Conservation (phyloP, 139 green algal genomes). For the Raphidocelis subcapitata region DNA sequence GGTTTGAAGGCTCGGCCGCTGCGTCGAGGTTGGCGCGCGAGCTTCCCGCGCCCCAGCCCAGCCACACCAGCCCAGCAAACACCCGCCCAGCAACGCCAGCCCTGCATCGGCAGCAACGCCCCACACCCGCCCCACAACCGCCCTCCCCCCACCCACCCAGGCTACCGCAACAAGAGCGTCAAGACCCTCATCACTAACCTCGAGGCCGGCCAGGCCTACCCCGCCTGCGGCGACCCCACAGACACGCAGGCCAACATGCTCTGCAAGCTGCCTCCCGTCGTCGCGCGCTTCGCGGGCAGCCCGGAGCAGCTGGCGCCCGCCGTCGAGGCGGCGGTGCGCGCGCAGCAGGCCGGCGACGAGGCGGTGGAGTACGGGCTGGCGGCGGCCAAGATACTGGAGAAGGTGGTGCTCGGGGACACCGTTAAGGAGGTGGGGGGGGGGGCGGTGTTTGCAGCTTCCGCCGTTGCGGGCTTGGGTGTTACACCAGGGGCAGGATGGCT, state of each 20-base stretch:
- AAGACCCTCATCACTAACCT: conserved; percentile 26
- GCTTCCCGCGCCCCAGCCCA: too few species aligned
- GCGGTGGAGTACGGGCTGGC: conserved; percentile 42
- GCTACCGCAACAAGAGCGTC: conserved; percentile 36
- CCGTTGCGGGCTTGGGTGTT: too few species aligned
- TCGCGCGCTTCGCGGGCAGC: conserved; percentile 48
- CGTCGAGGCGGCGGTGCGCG: conserved; percentile 50
- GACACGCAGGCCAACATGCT: conserved; percentile 51
- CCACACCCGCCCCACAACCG: too few species aligned
- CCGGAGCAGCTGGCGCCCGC: conserved; percentile 34
- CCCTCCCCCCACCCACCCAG: too few species aligned
- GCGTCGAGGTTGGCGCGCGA: too few species aligned
- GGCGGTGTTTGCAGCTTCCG: too few species aligned
- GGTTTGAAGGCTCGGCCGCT: too few species aligned
- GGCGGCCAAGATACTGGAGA: conserved; percentile 50
- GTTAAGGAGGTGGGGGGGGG: conserved; percentile 22
- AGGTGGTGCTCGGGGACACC: conserved; percentile 23
- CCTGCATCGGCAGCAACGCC: too few species aligned
- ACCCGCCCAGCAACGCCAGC: too few species aligned
- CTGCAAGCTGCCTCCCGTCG: conserved; percentile 42
- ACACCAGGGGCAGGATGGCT: too few species aligned
- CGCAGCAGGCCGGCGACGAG: conserved; percentile 58
- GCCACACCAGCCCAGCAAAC: too few species aligned
- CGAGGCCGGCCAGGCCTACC: conserved; percentile 36
- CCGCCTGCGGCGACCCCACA: conserved; percentile 28